phyloP scores from a whole-genome alignment of 73 alveolate species.

The Symbiodinium pilosum region DNA sequence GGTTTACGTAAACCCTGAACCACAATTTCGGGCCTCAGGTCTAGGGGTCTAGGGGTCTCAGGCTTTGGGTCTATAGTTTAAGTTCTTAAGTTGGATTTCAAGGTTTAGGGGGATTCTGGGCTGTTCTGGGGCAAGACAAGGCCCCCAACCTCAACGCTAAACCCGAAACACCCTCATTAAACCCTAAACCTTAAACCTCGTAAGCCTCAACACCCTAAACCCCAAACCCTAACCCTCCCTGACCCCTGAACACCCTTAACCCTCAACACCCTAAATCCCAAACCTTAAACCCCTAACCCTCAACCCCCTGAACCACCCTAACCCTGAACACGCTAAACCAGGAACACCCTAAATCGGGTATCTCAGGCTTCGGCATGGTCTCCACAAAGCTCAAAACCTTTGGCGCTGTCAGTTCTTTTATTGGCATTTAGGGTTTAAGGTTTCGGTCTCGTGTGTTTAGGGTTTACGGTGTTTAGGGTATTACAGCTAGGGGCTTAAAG shows the following conservation, averaged over 20 bases:
- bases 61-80: neutral
- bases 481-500: neutral
- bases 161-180: too few species aligned
- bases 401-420: neutral
- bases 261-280: too few species aligned
- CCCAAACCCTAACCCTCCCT: too few species aligned
- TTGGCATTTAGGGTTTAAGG: neutral
- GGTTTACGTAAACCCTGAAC: neutral
- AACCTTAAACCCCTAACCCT: neutral
- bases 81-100: neutral
- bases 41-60: neutral
- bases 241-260: too few species aligned
- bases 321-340: neutral
- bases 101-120: neutral
- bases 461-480: neutral
- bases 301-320: neutral
- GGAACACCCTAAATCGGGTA: neutral
- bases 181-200: too few species aligned
- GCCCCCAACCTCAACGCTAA: too few species aligned
- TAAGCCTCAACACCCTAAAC: too few species aligned
- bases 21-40: neutral
- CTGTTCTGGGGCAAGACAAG: neutral
- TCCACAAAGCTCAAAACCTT: slow-evolving; percentile 35
- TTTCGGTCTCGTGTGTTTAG: neutral
- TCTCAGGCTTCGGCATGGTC: slow-evolving; percentile 11